Percentiles rank a stretch among this genome's conserved stretches.
These are phyloP conservation scores for Haematococcus sp. DNA, from an alignment of 139 green algal species.

Conservation along the genomic window DNA sequence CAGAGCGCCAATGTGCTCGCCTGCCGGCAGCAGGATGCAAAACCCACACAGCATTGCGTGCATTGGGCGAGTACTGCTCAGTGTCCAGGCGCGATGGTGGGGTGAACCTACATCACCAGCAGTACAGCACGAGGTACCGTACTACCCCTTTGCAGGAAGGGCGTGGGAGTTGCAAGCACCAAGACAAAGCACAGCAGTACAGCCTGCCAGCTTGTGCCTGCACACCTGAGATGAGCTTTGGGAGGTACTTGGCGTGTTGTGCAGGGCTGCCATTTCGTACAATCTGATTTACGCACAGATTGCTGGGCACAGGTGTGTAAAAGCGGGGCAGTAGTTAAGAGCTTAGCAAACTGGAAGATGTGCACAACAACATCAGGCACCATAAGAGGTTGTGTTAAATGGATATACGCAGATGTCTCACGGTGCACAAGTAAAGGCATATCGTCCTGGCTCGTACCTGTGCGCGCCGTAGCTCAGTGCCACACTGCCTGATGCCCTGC, in stretches of 20 bases:
- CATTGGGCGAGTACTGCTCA: too few relatives aligned
- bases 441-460: conserved; percentile 17
- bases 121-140: background rate
- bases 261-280: conserved; percentile 68
- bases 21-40: too few relatives aligned
- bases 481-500: conserved; percentile 75
- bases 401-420: too few relatives aligned
- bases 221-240: conserved; percentile 75
- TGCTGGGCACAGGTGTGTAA: conserved; percentile 32
- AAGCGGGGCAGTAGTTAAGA: too few relatives aligned
- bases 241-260: conserved; percentile 79
- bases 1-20: conserved; percentile 86
- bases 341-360: too few relatives aligned
- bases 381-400: too few relatives aligned
- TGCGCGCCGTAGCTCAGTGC: conserved; percentile 89
- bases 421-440: background rate
- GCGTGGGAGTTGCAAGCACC: background rate
- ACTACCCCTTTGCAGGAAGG: background rate
- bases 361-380: too few relatives aligned
- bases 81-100: too few relatives aligned
- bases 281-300: conserved; percentile 94
- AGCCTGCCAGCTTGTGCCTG: conserved; percentile 48
- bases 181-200: background rate
- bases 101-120: background rate
- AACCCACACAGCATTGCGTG: too few relatives aligned